phyloP scores from a whole-genome alignment of 495 filamentous ascomycete species.

The Penicillium mononematosum region DNA sequence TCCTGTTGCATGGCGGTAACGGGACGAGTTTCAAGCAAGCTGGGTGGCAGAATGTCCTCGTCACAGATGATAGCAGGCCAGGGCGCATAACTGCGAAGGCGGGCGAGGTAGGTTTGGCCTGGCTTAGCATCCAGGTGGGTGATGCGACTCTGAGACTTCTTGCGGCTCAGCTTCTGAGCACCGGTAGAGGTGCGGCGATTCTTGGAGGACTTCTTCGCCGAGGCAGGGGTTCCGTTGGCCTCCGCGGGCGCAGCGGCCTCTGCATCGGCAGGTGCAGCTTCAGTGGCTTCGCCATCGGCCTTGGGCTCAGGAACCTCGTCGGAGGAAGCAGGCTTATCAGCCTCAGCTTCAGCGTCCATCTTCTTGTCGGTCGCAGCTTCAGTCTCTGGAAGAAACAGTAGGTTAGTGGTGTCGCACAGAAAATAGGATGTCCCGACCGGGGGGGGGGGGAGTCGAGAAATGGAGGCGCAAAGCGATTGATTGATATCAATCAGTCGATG shows the following conservation, averaged over 20 bases:
- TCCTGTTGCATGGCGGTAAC: conserved; percentile 77
- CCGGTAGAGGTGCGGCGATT: conserved; percentile 67
- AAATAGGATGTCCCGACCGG: conserved; percentile 3
- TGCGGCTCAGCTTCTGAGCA: conserved; percentile 76
- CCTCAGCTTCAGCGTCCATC: conserved; percentile 29
- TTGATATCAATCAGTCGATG: conserved; percentile 2
- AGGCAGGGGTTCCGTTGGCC: conserved; percentile 48
- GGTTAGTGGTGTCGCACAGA: conserved; percentile 35
- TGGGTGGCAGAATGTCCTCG: conserved; percentile 81
- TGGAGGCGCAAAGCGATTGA: conserved; percentile 1
- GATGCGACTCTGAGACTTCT: conserved; percentile 71
- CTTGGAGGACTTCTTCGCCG: conserved; percentile 49
- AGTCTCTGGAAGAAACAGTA: conserved; percentile 21
- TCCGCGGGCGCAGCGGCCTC: conserved; percentile 31
- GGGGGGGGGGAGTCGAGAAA: conserved; percentile 4
- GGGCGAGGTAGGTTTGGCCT: conserved; percentile 81
- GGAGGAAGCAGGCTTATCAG: conserved; percentile 28
- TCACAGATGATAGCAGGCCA: conserved; percentile 92
- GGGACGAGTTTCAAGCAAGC: conserved; percentile 67
- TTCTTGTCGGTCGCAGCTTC: conserved; percentile 32
- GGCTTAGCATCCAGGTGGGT: conserved; percentile 75
- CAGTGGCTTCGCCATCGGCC: conserved; percentile 28
- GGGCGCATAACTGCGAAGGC: conserved; percentile 83
- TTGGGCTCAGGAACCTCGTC: conserved; percentile 36
- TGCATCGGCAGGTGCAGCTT: conserved; percentile 28